Evolutionary conservation across 2,329 filamentous ascomycete genomes (phyloP).

Genomic region (Sporothrix pseudoabietina): DNA sequence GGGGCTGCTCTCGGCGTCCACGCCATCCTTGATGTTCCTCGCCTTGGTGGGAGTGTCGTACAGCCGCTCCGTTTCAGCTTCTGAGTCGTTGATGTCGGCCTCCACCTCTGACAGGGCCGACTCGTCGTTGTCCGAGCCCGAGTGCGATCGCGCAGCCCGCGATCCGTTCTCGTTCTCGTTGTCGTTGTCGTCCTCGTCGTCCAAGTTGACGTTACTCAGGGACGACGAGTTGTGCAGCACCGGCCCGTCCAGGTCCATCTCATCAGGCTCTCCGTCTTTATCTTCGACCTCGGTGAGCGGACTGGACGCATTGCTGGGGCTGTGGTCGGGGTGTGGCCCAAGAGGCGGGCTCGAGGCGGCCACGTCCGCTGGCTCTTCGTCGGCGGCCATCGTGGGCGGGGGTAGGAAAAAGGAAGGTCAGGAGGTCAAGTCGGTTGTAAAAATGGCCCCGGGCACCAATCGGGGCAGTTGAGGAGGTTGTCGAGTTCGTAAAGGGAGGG

Average conservation of each 20-base stretch:
- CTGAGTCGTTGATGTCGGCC: conserved; percentile 61
- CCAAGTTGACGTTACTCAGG: conserved; percentile 35
- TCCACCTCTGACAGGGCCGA: conserved; percentile 58
- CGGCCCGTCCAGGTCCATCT: conserved; percentile 51
- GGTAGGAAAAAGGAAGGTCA: not conserved
- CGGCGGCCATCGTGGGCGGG: conserved; percentile 52
- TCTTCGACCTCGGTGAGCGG: conserved; percentile 92
- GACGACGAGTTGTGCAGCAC: conserved; percentile 39
- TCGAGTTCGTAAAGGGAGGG: not conserved
- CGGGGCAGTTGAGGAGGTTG: not conserved
- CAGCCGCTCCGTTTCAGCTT: conserved; percentile 91
- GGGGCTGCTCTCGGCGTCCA: conserved; percentile 50
- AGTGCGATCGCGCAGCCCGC: conserved; percentile 33
- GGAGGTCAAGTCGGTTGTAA: not conserved
- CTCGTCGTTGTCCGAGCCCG: conserved; percentile 40
- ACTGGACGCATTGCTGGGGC: conserved; percentile 77
- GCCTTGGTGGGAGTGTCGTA: conserved; percentile 78
- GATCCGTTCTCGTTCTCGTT: conserved; percentile 32
- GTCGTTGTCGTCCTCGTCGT: conserved; percentile 34
- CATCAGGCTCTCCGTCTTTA: conserved; percentile 69
- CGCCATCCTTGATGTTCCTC: conserved; percentile 40
- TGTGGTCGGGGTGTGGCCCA: conserved; percentile 50
- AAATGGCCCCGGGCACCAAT: not conserved
- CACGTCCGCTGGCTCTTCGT: conserved; percentile 52
- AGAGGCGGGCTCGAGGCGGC: conserved; percentile 55